These are phyloP conservation scores for Pseudonitzschia multiseries DNA, from an alignment of 108 stramenopile species.

Conservation along the genomic window DNA sequence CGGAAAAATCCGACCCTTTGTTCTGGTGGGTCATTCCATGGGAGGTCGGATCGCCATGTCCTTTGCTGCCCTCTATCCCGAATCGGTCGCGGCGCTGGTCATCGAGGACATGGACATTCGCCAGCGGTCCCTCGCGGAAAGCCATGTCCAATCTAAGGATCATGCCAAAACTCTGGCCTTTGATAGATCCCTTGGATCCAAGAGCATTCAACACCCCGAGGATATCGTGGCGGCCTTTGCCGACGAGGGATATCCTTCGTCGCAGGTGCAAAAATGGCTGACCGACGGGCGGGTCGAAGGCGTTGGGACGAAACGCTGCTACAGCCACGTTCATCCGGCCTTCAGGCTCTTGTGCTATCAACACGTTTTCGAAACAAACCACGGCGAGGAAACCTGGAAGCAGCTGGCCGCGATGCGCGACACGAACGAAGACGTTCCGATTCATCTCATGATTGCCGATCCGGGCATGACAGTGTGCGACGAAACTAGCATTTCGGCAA, in stretches of 20 bases:
- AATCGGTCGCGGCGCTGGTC: slow-evolving; percentile 29
- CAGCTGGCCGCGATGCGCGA: slow-evolving; percentile 8
- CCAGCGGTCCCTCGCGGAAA: slow-evolving; percentile 11
- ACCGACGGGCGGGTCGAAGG: slow-evolving; percentile 34
- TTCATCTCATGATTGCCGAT: slow-evolving; percentile 31
- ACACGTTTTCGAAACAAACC: slow-evolving; percentile 29
- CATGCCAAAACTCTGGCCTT: background rate
- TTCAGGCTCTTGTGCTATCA: slow-evolving; percentile 41
- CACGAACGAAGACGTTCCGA: slow-evolving; percentile 10
- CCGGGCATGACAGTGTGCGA: slow-evolving; percentile 29
- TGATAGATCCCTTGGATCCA: background rate
- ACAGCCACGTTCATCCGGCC: slow-evolving; percentile 45
- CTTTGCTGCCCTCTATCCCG: slow-evolving; percentile 35
- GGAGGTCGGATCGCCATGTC: slow-evolving; percentile 47
- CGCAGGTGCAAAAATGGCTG: slow-evolving; percentile 35
- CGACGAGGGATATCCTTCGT: slow-evolving; percentile 33
- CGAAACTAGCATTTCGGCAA: slow-evolving; percentile 30
- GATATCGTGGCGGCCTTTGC: slow-evolving; percentile 8
- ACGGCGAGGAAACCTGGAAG: slow-evolving; percentile 27
- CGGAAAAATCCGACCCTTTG: slow-evolving; percentile 9
- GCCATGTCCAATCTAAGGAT: slow-evolving; percentile 10
- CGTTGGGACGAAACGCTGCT: slow-evolving; percentile 9
- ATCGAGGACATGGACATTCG: slow-evolving; percentile 54
- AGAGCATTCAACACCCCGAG: background rate
- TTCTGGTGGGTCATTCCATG: slow-evolving; percentile 54